Conservation (phyloP, 1,139 yeast species). For the Komagataea norvegica region DNA sequence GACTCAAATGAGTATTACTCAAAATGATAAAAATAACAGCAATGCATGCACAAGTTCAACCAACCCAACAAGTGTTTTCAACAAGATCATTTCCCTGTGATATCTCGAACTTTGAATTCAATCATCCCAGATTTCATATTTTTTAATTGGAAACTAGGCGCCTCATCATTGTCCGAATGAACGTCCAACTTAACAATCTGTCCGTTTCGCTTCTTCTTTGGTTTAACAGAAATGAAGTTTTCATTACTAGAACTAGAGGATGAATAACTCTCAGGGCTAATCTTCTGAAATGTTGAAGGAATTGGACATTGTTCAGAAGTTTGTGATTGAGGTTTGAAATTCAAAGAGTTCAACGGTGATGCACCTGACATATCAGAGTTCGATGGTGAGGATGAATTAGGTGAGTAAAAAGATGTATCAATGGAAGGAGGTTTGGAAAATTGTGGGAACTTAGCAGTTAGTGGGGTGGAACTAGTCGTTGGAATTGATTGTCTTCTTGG, state of each 20-base stretch:
- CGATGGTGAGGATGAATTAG: conserved; percentile 22
- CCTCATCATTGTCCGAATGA: background rate
- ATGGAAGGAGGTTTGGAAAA: conserved; percentile 23
- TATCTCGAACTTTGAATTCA: conserved; percentile 12
- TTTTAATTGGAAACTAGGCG: conserved; percentile 6
- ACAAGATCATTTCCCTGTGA: conserved; percentile 1
- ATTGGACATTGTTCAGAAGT: conserved; percentile 10
- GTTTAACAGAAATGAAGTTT: background rate
- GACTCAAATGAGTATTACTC: too few species aligned
- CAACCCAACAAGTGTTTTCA: background rate
- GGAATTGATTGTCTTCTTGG: conserved; percentile 1
- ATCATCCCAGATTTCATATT: conserved; percentile 18
- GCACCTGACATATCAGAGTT: conserved; percentile 22
- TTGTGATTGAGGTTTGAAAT: conserved; percentile 1
- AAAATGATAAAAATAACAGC: too few species aligned
- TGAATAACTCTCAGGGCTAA: conserved; percentile 15
- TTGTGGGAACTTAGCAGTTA: conserved; percentile 15
- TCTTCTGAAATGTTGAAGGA: conserved; percentile 11
- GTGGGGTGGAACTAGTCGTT: conserved; percentile 17
- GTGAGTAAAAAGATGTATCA: conserved; percentile 20
- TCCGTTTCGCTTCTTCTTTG: conserved; percentile 1
- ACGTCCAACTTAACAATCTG: background rate
- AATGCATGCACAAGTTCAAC: background rate
- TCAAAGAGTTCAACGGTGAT: conserved; percentile 4
- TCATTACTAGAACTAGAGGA: conserved; percentile 11